Base-by-base conservation (phyloP, 1,139 yeast species). In the Suhomyces bolitotheri region DNA sequence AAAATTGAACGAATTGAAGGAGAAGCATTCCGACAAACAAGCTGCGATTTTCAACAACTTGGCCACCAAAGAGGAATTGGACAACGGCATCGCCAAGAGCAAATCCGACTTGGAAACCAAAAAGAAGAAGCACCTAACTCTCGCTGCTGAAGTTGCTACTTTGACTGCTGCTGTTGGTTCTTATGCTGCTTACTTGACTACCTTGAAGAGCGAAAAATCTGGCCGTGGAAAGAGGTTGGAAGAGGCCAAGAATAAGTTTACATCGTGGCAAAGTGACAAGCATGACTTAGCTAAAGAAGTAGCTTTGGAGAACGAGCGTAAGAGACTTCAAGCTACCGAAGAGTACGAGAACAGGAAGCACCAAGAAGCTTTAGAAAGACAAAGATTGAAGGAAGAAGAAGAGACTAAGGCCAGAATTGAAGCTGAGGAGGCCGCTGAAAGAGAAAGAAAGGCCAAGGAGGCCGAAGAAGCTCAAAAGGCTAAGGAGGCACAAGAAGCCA, bases 331-430 rank as follows among this genome's bases (percentile, higher is more conserved):
- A 47, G 78, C 76, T 25, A 62, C 64, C 29, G 66, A 71, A 46
- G 77, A 68, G 27, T 76, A 70, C 38, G 78, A 71, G 45, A 69
- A 73, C 35, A 61, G 64, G 44, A 64, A 61, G 47, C 51, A 66
- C 22, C 65, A 71, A 47, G 76, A 68, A 40, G 78, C 74, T 47
- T 60, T 74, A 38, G 76, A 71, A 43, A 67, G 64, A 44, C 54
- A 66, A 47, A 59, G 64, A 44, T 48, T 51, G 22, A 48, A 41
- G n/a, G 63, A 58, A 35, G 65, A 66, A 19, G 62, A 60, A 35
- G 60, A 66, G 46, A 60, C 65, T 45, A 45, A 48, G 24, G 51
- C 36, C 2, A 56, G 56, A 34, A 64, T 65, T 24, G 65, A 56
- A 31, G 63, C 59, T 25, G 58, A 57, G 36, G 66, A 53, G 39